Percentiles rank a stretch among this genome's conserved stretches.
Conservation (phyloP, 2,329 filamentous ascomycete species). For the Helotiales sp. region DNA sequence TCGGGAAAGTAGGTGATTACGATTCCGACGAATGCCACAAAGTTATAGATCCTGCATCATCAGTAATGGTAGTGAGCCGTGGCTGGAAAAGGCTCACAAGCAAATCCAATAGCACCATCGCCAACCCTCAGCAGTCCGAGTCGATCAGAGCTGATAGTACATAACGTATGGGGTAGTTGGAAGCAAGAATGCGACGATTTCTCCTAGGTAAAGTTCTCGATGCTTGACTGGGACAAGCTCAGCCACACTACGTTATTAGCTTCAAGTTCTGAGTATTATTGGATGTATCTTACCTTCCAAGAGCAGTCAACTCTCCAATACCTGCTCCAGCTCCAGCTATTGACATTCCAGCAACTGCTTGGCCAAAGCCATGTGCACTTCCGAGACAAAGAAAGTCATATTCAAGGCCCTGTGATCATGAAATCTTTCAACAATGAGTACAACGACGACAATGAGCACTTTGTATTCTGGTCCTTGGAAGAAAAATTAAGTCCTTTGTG, state of each 20-base stretch:
- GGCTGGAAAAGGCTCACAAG: neutral
- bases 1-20: neutral
- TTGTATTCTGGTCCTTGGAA: too few relatives aligned
- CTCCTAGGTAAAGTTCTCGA: neutral
- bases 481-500: too few relatives aligned
- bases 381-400: too few relatives aligned
- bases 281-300: neutral
- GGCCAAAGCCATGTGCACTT: neutral
- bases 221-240: neutral
- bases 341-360: neutral
- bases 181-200: neutral
- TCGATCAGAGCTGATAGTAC: neutral
- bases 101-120: neutral
- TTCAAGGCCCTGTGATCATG: too few relatives aligned
- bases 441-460: too few relatives aligned
- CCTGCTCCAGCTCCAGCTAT: neutral
- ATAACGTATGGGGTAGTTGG: neutral
- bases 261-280: neutral
- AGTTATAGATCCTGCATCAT: neutral
- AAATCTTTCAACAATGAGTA: too few relatives aligned
- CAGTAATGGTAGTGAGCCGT: neutral
- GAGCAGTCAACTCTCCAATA: neutral
- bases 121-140: neutral
- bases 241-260: neutral
- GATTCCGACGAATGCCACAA: neutral